Conservation (phyloP, 176 grass and related monocot genomes). For the Hsuehochloa calcarea region DNA sequence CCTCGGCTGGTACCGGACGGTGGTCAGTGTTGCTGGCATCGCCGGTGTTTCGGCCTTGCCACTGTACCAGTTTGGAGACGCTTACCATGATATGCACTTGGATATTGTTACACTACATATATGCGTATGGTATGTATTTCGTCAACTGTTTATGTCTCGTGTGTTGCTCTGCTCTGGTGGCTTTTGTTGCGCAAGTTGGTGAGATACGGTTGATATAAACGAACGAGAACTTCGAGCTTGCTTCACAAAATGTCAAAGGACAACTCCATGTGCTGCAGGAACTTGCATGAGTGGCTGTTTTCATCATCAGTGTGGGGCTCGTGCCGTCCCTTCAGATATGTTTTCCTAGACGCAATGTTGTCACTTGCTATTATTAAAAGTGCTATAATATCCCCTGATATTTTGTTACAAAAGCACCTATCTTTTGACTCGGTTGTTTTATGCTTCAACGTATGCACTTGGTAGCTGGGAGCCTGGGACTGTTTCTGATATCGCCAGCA, state of each 20-base stretch:
- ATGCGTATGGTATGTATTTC: neutral
- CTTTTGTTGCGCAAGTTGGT: neutral
- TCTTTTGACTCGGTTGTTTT: neutral
- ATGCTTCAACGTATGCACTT: neutral
- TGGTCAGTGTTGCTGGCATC: conserved; percentile 40
- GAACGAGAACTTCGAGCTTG: conserved; percentile 5
- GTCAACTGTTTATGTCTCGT: neutral
- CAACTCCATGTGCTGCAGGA: neutral
- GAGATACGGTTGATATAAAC: neutral
- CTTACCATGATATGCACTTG: conserved; percentile 41
- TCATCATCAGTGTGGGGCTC: conserved; percentile 1
- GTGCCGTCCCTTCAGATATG: neutral
- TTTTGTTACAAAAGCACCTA: neutral
- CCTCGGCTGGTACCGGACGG: conserved; percentile 15
- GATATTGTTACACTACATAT: conserved; percentile 27
- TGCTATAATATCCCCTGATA: neutral
- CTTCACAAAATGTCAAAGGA: neutral
- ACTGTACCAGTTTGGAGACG: conserved; percentile 48
- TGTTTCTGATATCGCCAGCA: neutral
- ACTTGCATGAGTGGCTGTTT: conserved; percentile 5
- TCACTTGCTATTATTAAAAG: neutral
- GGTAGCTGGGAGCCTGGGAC: neutral
- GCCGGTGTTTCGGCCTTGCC: conserved; percentile 28
- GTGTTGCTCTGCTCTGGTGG: neutral
- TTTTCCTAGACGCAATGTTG: neutral